Evolutionary conservation across 257 asterid genomes (phyloP), one percentile per base, ranked within the genome.

Genomic region (Solanum virginianum): DNA sequence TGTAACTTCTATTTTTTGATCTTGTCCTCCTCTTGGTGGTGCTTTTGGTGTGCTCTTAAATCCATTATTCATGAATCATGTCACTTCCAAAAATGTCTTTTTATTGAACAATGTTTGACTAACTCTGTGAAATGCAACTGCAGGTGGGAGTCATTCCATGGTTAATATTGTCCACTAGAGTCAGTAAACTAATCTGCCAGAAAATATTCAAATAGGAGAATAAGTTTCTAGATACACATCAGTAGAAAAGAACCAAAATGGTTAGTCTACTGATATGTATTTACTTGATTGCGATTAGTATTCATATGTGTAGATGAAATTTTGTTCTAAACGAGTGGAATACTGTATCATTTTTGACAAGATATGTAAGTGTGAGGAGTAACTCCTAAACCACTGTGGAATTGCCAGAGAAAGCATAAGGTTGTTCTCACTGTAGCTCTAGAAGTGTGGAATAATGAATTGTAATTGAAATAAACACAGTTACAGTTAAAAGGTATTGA

Each of bases 111-210:
- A 26, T 84, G 80, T 41, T 65, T 57, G 85, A 70, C 84, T 70
- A 45, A 85, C 32, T 86, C 80, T 24, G 49, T 80, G 32, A 43
- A 41, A 24, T 85, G 81, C 41, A 39, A 41, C 41, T 91, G 92
- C 98, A 95, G 98, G 95, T 96, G 86, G 99, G 98, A 82, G 91
- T 96, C 83, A 93, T 96, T 77, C 98, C 98, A 22, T 96, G 99
- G 98, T 80, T 96, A 87, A 84, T 95, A 84, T 90, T 92, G 47
- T 95, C 97, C 13, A 89, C 94, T 83, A 90, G 97, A 90, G 97
- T 92, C 43, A 90, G 98, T 94, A 95, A 89, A 89, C 91, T 90
- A 84, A 85, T 95, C 77, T 90, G 97, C 91, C 88, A 92, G 85
- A 94, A 91, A 86, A 87, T 91, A n/a, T 72, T 92, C 75, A 82